Base-by-base conservation (phyloP, 805 yeast species). In the Starmerella roubikii region DNA sequence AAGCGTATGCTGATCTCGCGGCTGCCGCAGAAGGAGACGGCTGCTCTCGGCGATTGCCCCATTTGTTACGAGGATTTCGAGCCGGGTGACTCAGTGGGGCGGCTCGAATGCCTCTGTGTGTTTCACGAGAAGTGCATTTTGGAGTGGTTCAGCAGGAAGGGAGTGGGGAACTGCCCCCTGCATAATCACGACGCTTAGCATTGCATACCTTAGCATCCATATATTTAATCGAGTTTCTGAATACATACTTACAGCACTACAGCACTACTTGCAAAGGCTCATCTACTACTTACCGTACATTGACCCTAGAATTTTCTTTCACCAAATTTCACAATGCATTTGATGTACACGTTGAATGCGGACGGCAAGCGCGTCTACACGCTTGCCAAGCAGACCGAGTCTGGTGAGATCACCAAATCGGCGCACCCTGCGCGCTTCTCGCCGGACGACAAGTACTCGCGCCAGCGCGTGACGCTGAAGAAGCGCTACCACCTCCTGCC, bases 361-460 rank as follows among this genome's bases (percentile, higher is more conserved):
- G 94, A 86, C 54, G 98, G 98, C 54, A 88, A 88, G 72, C 80
- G 99, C 65, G 63, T 81, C 55, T 91, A 91, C 73, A 91, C 99
- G 39, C 70, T 91, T 52, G 68, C 82, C 62, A 91, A 91, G 68
- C 49, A 59, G 53, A 78, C 93, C 40, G 85, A 70, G 45, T 64
- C 68, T 7, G 97, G 98, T 46, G 94, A 85, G 62, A 85, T 88
- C 68, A 93, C 99, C 59, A 84, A 85, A 69, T 81, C 94, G 51
- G 98, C 98, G 30, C 99, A 91, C 64, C 99, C 99, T 47, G 98
- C 99, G 38, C 79, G 99, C 67, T 91, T 91, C 64, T 91, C 98
- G 25, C 99, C 99, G 53, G 99, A 91, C 62, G 99, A 91, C 74
- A 91, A 91, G 68, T 88, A 84, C 70, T 91, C 98, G 34, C 80